Evolutionary conservation across 1,284 basidiomycete genomes (phyloP), one percentile per base, ranked within the genome.

Genomic region (Fomitiporia mediterranea): DNA sequence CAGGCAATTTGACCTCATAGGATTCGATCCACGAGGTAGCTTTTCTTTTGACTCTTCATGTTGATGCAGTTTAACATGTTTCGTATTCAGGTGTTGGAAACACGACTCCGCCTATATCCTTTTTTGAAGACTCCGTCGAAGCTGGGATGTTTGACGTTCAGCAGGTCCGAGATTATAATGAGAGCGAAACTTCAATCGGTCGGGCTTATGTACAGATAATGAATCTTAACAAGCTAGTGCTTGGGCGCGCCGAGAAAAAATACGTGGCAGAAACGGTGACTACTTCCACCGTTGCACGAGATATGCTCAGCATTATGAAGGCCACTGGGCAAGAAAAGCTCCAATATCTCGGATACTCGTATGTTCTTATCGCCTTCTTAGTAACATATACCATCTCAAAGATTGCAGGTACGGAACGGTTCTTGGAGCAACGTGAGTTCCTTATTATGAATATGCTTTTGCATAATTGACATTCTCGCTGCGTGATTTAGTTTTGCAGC

Each of bases 1-100:
- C 3, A 63, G 61, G 2, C 63, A 66, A 21, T 71, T 61, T 47
- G 70, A 71, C 50, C 57, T 70, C n/a, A 58, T 72, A 25, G 66
- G 69, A 2, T 70, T 71, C 51, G 69, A 71, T 61, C 69, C 70
- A 28, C 61, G 70, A 52, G 66, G 67, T 64, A 19, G 13, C 15
- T 44, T 56, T 53, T n/a, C 2, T 19, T 43, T 30, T 6, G 11
- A n/a, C 2, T 11, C 28, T n/a, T 30, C 59, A 8, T 61, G 6
- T 34, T 34, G 19, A 34, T 19, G 6, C 2, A 11, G 7, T 34
- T 35, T 7, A 21, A 34, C 30, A 35, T 32, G 21, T n/a, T n/a
- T 23, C 38, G 9, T 39, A 35, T 32, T 55, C 37, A 19, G 60
- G 60, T n/a, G 51, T 61, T 37, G 58, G 58, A 6, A 32, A 42